phyloP scores from a whole-genome alignment of 1,139 yeast genomes.

The Yamadazyma atmosphaerica region DNA sequence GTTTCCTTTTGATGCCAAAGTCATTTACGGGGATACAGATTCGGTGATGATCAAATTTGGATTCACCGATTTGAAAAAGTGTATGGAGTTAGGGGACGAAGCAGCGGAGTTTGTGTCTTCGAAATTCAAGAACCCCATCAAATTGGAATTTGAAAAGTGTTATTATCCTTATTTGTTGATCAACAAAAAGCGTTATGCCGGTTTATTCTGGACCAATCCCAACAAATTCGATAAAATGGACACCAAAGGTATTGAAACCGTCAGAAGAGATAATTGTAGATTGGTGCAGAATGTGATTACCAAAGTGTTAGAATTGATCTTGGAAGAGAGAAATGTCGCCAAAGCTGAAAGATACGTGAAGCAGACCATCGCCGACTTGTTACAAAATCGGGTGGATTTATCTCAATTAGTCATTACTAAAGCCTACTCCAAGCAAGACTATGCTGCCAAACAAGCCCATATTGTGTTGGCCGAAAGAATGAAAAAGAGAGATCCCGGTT shows the following conservation, averaged over 20 bases:
- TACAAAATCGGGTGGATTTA: conserved; percentile 89
- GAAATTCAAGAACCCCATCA: conserved; percentile 81
- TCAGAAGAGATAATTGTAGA: conserved; percentile 95
- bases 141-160: conserved; percentile 94
- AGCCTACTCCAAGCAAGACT: conserved; percentile 85
- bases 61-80: conserved; percentile 70
- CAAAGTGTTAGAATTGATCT: conserved; percentile 78
- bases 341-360: conserved; percentile 87
- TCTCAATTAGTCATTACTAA: conserved; percentile 94
- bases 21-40: conserved; percentile 98
- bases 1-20: conserved; percentile 77
- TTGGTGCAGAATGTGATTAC: conserved; percentile 94
- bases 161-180: conserved; percentile 92
- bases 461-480: conserved; percentile 94
- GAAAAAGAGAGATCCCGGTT: conserved; percentile 95
- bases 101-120: conserved; percentile 89
- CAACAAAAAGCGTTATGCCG: conserved; percentile 96
- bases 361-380: conserved; percentile 82
- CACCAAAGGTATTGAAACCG: conserved; percentile 97
- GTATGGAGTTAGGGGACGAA: conserved; percentile 91
- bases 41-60: conserved; percentile 99
- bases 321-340: conserved; percentile 86
- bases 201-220: conserved; percentile 92
- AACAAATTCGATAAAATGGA: conserved; percentile 94
- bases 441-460: conserved; percentile 96